A percentile compares a stretch with the other conserved stretches of the same genome.
Evolutionary conservation across 768 basidiomycete genomes (phyloP).

Genomic region (Trametopsis cervina): DNA sequence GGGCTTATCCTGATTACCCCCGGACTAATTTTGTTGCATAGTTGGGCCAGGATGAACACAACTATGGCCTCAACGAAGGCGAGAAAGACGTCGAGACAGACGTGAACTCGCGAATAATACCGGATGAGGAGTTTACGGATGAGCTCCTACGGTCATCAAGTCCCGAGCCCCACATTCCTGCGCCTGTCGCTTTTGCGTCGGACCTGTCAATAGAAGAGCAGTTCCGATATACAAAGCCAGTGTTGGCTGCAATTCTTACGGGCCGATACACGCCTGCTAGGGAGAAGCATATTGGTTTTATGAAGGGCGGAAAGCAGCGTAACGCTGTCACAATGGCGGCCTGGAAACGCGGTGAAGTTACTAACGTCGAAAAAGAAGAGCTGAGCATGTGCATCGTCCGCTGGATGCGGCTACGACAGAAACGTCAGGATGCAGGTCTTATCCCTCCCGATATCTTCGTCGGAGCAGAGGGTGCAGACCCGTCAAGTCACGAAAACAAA

Average conservation of each 20-base stretch:
- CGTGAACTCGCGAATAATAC: constrained; percentile 3
- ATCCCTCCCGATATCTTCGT: constrained; percentile 4
- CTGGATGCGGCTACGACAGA: constrained; percentile 24
- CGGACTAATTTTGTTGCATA: constrained; percentile 21
- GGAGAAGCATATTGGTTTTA: constrained; percentile 43
- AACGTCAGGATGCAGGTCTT: constrained; percentile 16
- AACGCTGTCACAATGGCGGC: constrained; percentile 28
- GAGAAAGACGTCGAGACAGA: constrained; percentile 21
- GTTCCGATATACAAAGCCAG: constrained; percentile 58
- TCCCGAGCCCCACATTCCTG: constrained; percentile 36
- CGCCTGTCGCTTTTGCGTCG: constrained; percentile 32
- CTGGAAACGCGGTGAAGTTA: constrained; percentile 32
- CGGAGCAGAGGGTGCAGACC: not conserved
- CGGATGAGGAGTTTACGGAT: constrained; percentile 14
- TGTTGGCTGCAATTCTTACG: constrained; percentile 53
- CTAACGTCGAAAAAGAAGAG: constrained; percentile 30
- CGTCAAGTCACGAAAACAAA: no score
- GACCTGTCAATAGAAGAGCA: constrained; percentile 48
- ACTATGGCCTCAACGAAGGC: constrained; percentile 28
- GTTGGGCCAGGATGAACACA: constrained; percentile 52
- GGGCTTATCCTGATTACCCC: not conserved
- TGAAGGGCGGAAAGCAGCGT: constrained; percentile 50
- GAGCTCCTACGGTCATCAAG: constrained; percentile 31
- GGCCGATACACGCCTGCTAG: constrained; percentile 48
- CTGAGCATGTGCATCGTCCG: constrained; percentile 26